Conservation (phyloP, 257 asterid genomes). For the Solanum etuberosum region DNA sequence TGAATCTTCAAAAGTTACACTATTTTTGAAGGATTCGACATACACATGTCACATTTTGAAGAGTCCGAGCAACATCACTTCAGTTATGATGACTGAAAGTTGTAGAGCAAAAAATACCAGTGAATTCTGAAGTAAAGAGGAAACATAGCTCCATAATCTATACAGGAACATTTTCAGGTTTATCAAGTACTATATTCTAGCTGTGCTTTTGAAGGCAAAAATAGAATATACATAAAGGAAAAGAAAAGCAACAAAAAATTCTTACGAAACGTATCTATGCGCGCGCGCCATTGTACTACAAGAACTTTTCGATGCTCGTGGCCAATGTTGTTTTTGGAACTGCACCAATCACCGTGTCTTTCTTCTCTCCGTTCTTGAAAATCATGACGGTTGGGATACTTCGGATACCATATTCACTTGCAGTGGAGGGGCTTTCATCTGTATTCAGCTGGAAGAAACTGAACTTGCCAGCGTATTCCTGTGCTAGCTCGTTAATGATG, state of each 20-base stretch:
- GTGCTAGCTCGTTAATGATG: slow-evolving; percentile 63
- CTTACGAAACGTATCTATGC: slow-evolving; percentile 6
- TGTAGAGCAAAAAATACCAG: background rate
- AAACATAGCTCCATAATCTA: slow-evolving; percentile 26
- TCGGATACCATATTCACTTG: slow-evolving; percentile 75
- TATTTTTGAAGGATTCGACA: background rate
- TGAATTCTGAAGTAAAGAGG: background rate
- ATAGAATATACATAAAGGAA: background rate
- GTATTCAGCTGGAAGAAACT: slow-evolving; percentile 89
- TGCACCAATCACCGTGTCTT: slow-evolving; percentile 82
- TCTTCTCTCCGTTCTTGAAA: slow-evolving; percentile 80
- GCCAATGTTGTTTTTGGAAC: slow-evolving; percentile 69
- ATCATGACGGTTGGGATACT: slow-evolving; percentile 92
- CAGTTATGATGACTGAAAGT: background rate
- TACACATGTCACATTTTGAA: background rate
- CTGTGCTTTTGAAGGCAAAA: slow-evolving; percentile 11
- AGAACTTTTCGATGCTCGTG: slow-evolving; percentile 67
- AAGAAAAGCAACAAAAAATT: slow-evolving; percentile 3
- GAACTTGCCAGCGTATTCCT: slow-evolving; percentile 59
- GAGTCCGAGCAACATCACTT: background rate
- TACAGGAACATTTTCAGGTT: slow-evolving; percentile 35
- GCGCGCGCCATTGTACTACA: slow-evolving; percentile 32
- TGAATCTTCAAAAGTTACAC: too few relatives aligned
- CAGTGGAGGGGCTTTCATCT: slow-evolving; percentile 67
- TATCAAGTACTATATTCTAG: slow-evolving; percentile 8